Evolutionary conservation across 805 yeast genomes (phyloP).

Genomic region (Ogataea henricii): DNA sequence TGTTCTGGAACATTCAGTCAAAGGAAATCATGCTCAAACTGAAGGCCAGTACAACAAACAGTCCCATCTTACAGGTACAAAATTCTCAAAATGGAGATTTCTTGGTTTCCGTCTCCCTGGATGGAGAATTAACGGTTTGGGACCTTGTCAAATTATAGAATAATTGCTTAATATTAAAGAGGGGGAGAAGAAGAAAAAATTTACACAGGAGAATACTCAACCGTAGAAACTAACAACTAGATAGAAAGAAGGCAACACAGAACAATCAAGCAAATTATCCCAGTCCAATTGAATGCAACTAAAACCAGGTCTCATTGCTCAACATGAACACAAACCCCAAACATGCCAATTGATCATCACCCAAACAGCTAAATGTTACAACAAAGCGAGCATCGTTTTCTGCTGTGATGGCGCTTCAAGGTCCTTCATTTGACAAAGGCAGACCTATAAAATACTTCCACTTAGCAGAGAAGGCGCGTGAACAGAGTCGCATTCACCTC

Average conservation of each 20-base stretch:
- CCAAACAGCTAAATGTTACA: conserved; percentile 11
- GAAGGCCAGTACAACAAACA: conserved; percentile 17
- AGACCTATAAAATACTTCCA: neutral
- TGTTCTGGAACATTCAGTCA: conserved; percentile 69
- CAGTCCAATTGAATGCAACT: conserved; percentile 20
- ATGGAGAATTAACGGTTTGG: conserved; percentile 35
- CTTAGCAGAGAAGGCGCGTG: conserved; percentile 3
- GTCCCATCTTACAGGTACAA: conserved; percentile 45
- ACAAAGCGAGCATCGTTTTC: conserved; percentile 4
- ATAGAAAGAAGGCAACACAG: conserved; percentile 12
- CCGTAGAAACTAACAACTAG: conserved; percentile 15
- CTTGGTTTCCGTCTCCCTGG: conserved; percentile 35
- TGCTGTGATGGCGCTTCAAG: conserved; percentile 1
- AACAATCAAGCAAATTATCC: conserved; percentile 9
- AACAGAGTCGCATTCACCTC: neutral
- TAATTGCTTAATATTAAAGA: conserved; percentile 5
- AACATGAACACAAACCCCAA: conserved; percentile 9
- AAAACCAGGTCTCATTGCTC: conserved; percentile 3
- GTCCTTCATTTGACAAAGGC: neutral
- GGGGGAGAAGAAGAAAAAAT: conserved; percentile 17
- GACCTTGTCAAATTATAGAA: conserved; percentile 10
- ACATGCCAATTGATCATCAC: conserved; percentile 9
- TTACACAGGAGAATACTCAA: conserved; percentile 21
- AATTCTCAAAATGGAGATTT: conserved; percentile 38
- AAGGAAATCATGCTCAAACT: conserved; percentile 44